Conservation (phyloP, 2,329 filamentous ascomycete species). For the Rutstroemia sp. region DNA sequence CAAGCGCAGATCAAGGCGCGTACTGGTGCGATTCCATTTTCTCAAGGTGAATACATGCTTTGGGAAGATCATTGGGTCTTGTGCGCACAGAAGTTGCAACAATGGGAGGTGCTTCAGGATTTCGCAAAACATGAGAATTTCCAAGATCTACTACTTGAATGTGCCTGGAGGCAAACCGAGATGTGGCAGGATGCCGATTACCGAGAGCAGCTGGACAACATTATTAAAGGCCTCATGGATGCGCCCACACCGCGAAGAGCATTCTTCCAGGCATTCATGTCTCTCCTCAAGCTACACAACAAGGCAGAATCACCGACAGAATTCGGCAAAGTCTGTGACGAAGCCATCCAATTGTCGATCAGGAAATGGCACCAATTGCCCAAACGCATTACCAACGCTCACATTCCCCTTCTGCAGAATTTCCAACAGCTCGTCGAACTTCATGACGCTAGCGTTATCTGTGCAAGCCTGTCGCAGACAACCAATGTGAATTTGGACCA, state of each 20-base stretch:
- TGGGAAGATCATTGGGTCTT: slow-evolving; percentile 99
- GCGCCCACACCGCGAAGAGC: slow-evolving; percentile 87
- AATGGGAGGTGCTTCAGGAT: slow-evolving; percentile 96
- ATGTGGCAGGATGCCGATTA: slow-evolving; percentile 86
- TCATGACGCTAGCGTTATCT: slow-evolving; percentile 96
- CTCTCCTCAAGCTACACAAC: slow-evolving; percentile 85
- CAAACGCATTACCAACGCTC: slow-evolving; percentile 83
- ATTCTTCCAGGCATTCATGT: slow-evolving; percentile 99
- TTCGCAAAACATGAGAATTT: slow-evolving; percentile 99
- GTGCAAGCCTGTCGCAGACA: slow-evolving; percentile 79
- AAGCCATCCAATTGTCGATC: slow-evolving; percentile 94
- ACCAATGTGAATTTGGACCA: slow-evolving; percentile 79
- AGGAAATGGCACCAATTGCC: slow-evolving; percentile 99
- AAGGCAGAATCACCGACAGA: slow-evolving; percentile 75
- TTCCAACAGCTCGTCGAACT: slow-evolving; percentile 97
- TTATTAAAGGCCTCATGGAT: slow-evolving; percentile 97
- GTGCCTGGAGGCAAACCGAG: slow-evolving; percentile 91
- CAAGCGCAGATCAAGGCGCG: slow-evolving; percentile 94
- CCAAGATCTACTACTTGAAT: slow-evolving; percentile 90
- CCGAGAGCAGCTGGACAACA: slow-evolving; percentile 80
- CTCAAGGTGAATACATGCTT: slow-evolving; percentile 93
- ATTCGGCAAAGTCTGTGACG: slow-evolving; percentile 86
- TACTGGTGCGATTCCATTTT: slow-evolving; percentile 92
- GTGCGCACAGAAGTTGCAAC: slow-evolving; percentile 95
- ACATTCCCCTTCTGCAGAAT: slow-evolving; percentile 90